Conservation (phyloP, 2,329 filamentous ascomycete species). For the Pseudogymnoascus sp. region DNA sequence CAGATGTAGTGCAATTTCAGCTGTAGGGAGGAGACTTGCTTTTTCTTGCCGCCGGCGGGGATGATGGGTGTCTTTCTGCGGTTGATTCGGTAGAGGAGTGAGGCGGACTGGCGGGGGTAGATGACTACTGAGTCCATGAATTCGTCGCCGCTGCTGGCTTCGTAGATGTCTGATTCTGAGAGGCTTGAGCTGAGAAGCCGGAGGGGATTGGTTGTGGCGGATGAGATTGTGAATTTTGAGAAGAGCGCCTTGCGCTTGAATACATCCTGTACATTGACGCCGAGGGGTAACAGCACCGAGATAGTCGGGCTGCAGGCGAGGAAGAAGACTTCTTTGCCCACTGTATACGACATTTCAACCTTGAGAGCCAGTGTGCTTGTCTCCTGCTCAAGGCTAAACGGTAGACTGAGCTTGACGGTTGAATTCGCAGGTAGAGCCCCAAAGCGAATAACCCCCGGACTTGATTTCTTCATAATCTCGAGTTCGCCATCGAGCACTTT, state of each 20-base stretch:
- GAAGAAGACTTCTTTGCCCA: conserved; percentile 55
- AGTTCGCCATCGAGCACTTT: conserved; percentile 38
- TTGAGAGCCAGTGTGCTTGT: conserved; percentile 62
- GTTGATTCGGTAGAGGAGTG: conserved; percentile 69
- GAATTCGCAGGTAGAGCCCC: conserved; percentile 38
- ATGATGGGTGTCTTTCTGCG: conserved; percentile 38
- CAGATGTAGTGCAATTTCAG: conserved; percentile 70
- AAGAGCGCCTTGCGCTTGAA: conserved; percentile 80
- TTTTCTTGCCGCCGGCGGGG: conserved; percentile 18
- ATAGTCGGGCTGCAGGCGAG: conserved; percentile 57
- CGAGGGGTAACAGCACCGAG: conserved; percentile 69
- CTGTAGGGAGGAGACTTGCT: conserved; percentile 42
- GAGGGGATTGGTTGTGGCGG: conserved; percentile 66
- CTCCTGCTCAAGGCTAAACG: conserved; percentile 77
- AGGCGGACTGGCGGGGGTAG: conserved; percentile 74
- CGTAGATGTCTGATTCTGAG: conserved; percentile 60
- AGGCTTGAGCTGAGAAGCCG: conserved; percentile 65
- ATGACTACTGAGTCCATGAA: conserved; percentile 51
- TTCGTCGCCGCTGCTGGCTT: conserved; percentile 51
- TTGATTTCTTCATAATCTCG: conserved; percentile 41
- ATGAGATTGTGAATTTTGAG: conserved; percentile 85
- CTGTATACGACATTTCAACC: conserved; percentile 69
- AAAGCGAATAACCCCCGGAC: conserved; percentile 47
- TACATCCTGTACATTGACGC: conserved; percentile 93
- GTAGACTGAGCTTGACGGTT: conserved; percentile 55